Evolutionary conservation across 139 green algal species (phyloP).

Genomic region (Tetradesmus obliquus): DNA sequence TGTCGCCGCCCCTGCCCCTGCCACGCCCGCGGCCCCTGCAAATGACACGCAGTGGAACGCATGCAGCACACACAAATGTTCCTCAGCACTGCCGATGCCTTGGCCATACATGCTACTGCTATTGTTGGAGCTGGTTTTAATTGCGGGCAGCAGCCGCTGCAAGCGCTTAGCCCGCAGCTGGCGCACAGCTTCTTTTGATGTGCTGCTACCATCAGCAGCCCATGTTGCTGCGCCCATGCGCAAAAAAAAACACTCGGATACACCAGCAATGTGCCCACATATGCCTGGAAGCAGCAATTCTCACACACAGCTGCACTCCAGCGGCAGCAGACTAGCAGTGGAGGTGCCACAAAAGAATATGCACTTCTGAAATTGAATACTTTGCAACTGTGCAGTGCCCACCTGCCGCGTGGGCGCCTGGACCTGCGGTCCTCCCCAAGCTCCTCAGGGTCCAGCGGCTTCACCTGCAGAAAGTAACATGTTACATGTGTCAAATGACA

Average conservation of each 20-base stretch:
- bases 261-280: too few species aligned
- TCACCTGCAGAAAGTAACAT: constrained; percentile 3
- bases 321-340: too few species aligned
- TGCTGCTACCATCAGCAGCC: too few species aligned
- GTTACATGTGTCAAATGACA: not conserved
- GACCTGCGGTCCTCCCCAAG: not conserved
- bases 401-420: constrained; percentile 22
- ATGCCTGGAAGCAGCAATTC: too few species aligned
- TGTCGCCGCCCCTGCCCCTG: not conserved
- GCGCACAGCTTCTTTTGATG: too few species aligned
- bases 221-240: too few species aligned
- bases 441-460: constrained; percentile 52
- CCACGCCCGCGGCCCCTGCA: constrained; percentile 25
- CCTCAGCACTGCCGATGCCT: not conserved
- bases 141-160: too few species aligned
- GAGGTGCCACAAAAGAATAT: too few species aligned
- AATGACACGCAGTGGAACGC: not conserved
- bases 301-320: not conserved
- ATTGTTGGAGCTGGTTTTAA: too few species aligned
- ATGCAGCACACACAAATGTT: not conserved
- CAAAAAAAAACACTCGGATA: too few species aligned
- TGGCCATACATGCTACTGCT: not conserved
- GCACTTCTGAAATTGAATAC: too few species aligned
- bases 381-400: not conserved
- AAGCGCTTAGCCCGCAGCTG: too few species aligned